Percentiles rank a stretch among this genome's conserved stretches.
These are phyloP conservation scores for Trichosanthes cucumerina DNA, from an alignment of 306 rosid species.

Conservation along the genomic window DNA sequence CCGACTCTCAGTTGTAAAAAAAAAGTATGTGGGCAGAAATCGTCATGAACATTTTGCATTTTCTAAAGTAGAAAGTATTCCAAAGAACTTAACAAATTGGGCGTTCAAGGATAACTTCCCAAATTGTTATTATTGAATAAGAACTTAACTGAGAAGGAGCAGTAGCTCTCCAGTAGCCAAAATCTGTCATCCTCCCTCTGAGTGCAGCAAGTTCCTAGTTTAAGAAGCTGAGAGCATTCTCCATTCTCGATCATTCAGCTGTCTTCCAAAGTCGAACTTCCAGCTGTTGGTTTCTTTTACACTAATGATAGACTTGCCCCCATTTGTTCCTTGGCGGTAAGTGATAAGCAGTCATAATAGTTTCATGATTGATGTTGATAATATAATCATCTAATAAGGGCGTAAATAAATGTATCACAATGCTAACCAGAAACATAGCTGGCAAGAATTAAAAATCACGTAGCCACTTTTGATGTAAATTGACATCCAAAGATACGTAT, in stretches of 20 bases:
- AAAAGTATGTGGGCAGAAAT: not conserved
- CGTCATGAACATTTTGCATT: not conserved
- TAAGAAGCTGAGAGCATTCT: not conserved
- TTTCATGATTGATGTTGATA: not conserved
- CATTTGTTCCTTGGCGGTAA: not conserved
- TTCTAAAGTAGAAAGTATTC: not conserved
- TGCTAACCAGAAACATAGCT: not conserved
- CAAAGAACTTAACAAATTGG: not conserved
- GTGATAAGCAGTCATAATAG: not conserved
- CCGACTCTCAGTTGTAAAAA: no score
- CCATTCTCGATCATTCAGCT: not conserved
- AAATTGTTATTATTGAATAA: not conserved
- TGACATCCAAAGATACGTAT: not conserved
- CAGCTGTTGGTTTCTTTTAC: not conserved
- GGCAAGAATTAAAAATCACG: not conserved
- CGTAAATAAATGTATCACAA: not conserved
- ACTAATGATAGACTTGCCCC: not conserved
- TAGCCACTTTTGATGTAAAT: not conserved
- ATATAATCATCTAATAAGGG: not conserved
- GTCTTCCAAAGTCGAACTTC: not conserved
- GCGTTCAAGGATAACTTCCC: not conserved
- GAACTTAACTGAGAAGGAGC: not conserved
- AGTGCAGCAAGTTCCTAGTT: not conserved
- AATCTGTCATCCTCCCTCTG: not conserved
- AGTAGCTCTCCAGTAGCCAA: not conserved